phyloP scores from a whole-genome alignment of 768 basidiomycete species.

The Mycena galopus region DNA sequence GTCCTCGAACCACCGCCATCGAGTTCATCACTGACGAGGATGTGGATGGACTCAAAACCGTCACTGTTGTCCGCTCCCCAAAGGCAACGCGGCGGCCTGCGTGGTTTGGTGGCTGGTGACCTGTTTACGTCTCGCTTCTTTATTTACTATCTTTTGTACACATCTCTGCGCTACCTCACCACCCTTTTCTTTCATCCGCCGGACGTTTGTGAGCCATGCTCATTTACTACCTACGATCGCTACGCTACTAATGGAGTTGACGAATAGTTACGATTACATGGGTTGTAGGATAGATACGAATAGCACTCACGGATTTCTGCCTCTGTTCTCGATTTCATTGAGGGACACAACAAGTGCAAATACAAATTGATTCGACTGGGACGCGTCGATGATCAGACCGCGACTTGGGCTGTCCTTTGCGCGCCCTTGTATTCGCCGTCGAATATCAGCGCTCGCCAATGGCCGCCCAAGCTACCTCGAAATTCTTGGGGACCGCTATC shows the following conservation, averaged over 20 bases:
- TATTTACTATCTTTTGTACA: constrained; percentile 49
- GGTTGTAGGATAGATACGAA: constrained; percentile 36
- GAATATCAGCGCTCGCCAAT: constrained; percentile 20
- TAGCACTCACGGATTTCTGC: constrained; percentile 24
- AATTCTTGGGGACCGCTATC: constrained; percentile 76
- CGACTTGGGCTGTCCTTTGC: constrained; percentile 23
- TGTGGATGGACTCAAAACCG: constrained; percentile 56
- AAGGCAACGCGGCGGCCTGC: constrained; percentile 63
- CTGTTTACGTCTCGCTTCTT: constrained; percentile 44
- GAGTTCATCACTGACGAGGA: constrained; percentile 77
- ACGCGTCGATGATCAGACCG: constrained; percentile 25
- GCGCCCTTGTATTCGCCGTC: constrained; percentile 13
- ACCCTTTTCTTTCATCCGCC: constrained; percentile 25
- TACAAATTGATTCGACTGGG: constrained; percentile 20
- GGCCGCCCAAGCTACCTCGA: constrained; percentile 50
- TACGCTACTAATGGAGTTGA: constrained; percentile 39
- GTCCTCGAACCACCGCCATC: constrained; percentile 82
- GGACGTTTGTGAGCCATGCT: constrained; percentile 36
- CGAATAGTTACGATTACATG: constrained; percentile 20
- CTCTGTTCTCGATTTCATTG: too few species aligned
- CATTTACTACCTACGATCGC: constrained; percentile 35
- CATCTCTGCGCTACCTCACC: constrained; percentile 30
- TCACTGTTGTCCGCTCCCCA: constrained; percentile 58
- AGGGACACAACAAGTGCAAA: not conserved
- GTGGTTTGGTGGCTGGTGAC: constrained; percentile 74